Evolutionary conservation across 805 yeast species (phyloP).

Genomic region (Cyberlindnera bimundalis): DNA sequence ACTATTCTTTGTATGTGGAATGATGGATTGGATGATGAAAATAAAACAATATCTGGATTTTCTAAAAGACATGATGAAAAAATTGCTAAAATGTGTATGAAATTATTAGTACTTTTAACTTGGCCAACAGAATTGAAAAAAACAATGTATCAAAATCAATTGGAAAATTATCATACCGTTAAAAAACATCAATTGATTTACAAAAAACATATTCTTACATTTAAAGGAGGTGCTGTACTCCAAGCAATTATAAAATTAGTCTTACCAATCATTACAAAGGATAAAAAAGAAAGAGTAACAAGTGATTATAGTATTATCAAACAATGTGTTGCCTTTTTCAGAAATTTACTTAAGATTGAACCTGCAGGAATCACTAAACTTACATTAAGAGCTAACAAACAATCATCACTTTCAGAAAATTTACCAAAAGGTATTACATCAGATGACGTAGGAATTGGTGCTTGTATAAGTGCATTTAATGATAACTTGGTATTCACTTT

Average conservation of each 20-base stretch:
- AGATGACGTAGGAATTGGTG: slow-evolving; percentile 67
- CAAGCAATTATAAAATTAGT: slow-evolving; percentile 69
- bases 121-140: slow-evolving; percentile 78
- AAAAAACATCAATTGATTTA: slow-evolving; percentile 66
- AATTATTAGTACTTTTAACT: slow-evolving; percentile 76
- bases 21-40: slow-evolving; percentile 29
- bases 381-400: slow-evolving; percentile 36
- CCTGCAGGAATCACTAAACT: slow-evolving; percentile 58
- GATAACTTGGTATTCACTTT: slow-evolving; percentile 71
- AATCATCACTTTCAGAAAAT: slow-evolving; percentile 28
- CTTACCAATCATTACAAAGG: slow-evolving; percentile 52
- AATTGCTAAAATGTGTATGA: slow-evolving; percentile 69
- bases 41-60: slow-evolving; percentile 27
- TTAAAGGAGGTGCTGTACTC: slow-evolving; percentile 57
- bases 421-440: slow-evolving; percentile 54
- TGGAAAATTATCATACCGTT: slow-evolving; percentile 53
- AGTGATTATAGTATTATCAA: slow-evolving; percentile 72
- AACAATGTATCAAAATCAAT: slow-evolving; percentile 46
- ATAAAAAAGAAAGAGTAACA: slow-evolving; percentile 53
- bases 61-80: slow-evolving; percentile 45
- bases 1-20: slow-evolving; percentile 79
- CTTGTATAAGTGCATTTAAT: slow-evolving; percentile 56
- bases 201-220: slow-evolving; percentile 62
- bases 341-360: slow-evolving; percentile 77
- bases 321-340: slow-evolving; percentile 66